phyloP scores from a whole-genome alignment of 805 yeast species.

The Lachancea lanzarotensis region DNA sequence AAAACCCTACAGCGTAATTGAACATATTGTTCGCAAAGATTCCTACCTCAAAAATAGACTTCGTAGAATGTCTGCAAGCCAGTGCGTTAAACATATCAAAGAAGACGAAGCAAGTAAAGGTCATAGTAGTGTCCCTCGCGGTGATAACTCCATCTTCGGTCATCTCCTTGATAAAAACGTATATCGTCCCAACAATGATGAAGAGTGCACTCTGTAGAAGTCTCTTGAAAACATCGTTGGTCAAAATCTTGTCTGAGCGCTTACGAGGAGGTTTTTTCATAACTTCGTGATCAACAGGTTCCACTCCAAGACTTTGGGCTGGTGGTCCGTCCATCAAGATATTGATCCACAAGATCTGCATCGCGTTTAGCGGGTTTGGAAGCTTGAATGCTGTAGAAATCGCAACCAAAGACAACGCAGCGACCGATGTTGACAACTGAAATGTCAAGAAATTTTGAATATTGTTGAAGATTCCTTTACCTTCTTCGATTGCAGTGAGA shows the following conservation, averaged over 20 bases:
- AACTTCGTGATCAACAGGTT: constrained; percentile 92
- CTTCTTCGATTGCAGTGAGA: constrained; percentile 89
- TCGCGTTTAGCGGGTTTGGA: constrained; percentile 93
- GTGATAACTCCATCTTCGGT: constrained; percentile 68
- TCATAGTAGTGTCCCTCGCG: constrained; percentile 97
- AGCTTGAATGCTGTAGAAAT: constrained; percentile 78
- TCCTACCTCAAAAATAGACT: constrained; percentile 79
- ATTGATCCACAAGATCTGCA: constrained; percentile 97
- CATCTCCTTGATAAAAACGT: constrained; percentile 83
- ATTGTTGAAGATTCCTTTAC: constrained; percentile 93
- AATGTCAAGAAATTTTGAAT: constrained; percentile 92
- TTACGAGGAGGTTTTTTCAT: constrained; percentile 95
- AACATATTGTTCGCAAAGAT: constrained; percentile 77
- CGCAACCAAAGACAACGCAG: constrained; percentile 86
- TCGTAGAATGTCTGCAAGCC: constrained; percentile 82
- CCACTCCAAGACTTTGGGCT: constrained; percentile 95
- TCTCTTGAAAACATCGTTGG: constrained; percentile 59
- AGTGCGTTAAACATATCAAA: constrained; percentile 97
- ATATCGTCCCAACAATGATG: constrained; percentile 85
- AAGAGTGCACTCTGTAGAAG: constrained; percentile 65
- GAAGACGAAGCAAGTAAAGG: constrained; percentile 92
- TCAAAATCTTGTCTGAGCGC: constrained; percentile 77
- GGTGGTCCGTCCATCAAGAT: constrained; percentile 99
- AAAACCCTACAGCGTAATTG: constrained; percentile 84
- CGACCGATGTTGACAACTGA: constrained; percentile 92